These are phyloP conservation scores for Trapa bicornis DNA, from an alignment of 345 rosid genomes.

Conservation along the genomic window DNA sequence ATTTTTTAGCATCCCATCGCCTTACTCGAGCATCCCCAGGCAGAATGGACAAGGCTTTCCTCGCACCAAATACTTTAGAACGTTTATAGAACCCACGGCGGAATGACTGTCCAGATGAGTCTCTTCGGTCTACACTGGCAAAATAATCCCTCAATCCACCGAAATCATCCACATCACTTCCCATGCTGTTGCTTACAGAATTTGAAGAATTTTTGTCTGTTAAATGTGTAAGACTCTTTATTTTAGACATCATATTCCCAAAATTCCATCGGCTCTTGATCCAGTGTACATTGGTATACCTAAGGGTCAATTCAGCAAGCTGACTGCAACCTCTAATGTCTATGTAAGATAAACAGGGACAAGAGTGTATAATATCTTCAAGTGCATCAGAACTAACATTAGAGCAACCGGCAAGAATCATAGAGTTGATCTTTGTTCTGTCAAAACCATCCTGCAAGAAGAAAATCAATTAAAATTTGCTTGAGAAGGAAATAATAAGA, in stretches of 20 bases:
- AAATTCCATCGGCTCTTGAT: constrained; percentile 31
- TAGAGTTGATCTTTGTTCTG: constrained; percentile 53
- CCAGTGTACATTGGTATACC: constrained; percentile 56
- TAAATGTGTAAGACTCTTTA: constrained; percentile 58
- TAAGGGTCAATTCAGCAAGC: constrained; percentile 47
- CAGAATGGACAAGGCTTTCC: constrained; percentile 74
- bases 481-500: constrained; percentile 3
- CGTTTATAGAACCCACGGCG: constrained; percentile 83
- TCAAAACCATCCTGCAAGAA: constrained; percentile 70
- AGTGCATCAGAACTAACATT: constrained; percentile 49
- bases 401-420: constrained; percentile 72
- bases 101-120: constrained; percentile 73
- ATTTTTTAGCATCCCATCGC: constrained; percentile 85
- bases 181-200: constrained; percentile 32
- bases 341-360: constrained; percentile 53
- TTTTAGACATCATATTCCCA: constrained; percentile 41
- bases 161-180: constrained; percentile 59
- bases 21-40: constrained; percentile 96
- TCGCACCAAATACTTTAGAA: constrained; percentile 87
- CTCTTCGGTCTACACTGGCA: constrained; percentile 86
- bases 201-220: constrained; percentile 29
- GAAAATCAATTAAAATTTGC: constrained; percentile 18
- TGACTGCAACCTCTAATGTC: constrained; percentile 90
- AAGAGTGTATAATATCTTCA: constrained; percentile 51
- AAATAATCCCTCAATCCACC: constrained; percentile 90